Evolutionary conservation across 2,329 filamentous ascomycete species (phyloP), one percentile per base, ranked within the genome.

Genomic region (Aspergillus sp.): DNA sequence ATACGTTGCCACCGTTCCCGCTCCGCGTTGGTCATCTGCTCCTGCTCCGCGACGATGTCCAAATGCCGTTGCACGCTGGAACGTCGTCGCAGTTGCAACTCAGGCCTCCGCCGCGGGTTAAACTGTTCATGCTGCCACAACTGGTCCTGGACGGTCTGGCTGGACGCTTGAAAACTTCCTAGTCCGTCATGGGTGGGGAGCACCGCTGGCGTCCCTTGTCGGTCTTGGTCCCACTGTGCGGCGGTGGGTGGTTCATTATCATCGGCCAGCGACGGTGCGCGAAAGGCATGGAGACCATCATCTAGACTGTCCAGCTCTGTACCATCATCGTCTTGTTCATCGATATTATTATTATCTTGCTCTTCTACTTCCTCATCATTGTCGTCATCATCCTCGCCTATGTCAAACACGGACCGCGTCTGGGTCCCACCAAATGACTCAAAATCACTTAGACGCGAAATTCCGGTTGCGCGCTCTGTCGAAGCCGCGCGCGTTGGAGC

Each of bases 251-350:
- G 17, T 20, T 69, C 47, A 54, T 68, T 57, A 43, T 66, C 57
- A 43, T 66, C 59, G 54, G 68, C 59, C 60, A 77, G 23, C 65
- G 72, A 74, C 13, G 79, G 75, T 41, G 88, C 83, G 45, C 89
- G 82, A 63, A 96, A 96, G 39, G 90, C 90, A 54, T 90, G 86
- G 1, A 97, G 76, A 46, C 94, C 90, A 62, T 91, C 90, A 65
- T 97, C 91, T 37, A 97, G 77, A 63, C 90, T 95, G 66, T 98
- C 93, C 41, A 97, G 76, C 65, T 97, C 91, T 49, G 89, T 86
- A 6, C 74, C 74, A 22, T 78, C 74, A 49, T 77, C 74, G 35
- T 76, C 70, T 7, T 66, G 45, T 12, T 57, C 57, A 20, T 22
- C 37, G 37, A 19, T 39, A 19, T 39, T 19, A 39, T 39, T 39